Evolutionary conservation across 768 basidiomycete genomes (phyloP), one percentile per base, ranked within the genome.

Genomic region (Hericium coralloides): DNA sequence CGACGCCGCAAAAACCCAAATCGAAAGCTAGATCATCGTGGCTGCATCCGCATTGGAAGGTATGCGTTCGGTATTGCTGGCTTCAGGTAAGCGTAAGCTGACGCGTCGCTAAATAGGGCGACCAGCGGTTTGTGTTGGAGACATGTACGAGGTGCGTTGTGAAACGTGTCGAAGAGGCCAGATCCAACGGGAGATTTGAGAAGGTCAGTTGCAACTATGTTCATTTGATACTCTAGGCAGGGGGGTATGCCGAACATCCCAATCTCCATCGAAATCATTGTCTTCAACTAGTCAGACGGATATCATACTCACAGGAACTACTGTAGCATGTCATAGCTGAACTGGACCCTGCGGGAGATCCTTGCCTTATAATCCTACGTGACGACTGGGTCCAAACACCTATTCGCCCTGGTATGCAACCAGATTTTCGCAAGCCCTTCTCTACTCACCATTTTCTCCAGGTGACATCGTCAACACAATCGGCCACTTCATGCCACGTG

Each of bases 401-500:
- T 49, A 72, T 90, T 52, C 76, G 77, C 8, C 62, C 73, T 59
- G 87, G 89, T 89, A 62, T 8, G 50, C 38, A 8, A 31, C 17
- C 36, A 26, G 55, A 37, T 49, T 18, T 38, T 14, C 36, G 15
- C 41, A 23, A 50, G 20, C 52, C 25, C n/a, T 6, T 48, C 10
- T 49, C 39, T 31, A 20, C 39, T 36, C 17, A 38, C 12, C 23
- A 37, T 23, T 22, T 22, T 50, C 31, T 23, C 18, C 65, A 89
- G 92, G 87, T 60, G 95, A 98, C 67, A 79, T 76, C 38, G 72
- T 95, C 60, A 95, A 95, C 68, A 74, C 92, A 52, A 74, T 95
- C 38, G 89, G 89, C 12, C 45, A 62, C 4, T 74, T 71, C 63
- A 43, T 53, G 36, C 58, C 36, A 67, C 71, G 62, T 36, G 52